A percentile compares a stretch with the other conserved stretches of the same genome.
Conservation (phyloP, 192 early-diverging fungal genomes). For the Mortierella alpina region DNA sequence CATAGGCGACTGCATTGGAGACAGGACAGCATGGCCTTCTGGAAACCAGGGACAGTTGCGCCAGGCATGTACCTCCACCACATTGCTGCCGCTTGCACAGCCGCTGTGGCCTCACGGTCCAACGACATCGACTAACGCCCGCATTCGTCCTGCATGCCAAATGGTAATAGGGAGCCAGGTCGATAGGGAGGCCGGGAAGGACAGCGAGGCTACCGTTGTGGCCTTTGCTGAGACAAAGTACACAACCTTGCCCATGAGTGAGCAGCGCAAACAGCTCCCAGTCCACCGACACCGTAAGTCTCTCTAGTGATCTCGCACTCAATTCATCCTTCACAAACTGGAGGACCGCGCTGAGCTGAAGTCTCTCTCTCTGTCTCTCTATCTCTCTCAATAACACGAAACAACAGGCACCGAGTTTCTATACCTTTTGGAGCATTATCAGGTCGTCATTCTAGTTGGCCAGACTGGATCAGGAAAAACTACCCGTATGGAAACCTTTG, state of each 20-base stretch:
- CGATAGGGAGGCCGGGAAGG: slow-evolving; percentile 72
- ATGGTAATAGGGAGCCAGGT: slow-evolving; percentile 65
- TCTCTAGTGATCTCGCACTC: not conserved
- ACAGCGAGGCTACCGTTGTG: slow-evolving; percentile 60
- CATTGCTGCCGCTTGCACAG: not conserved
- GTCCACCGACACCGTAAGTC: slow-evolving; percentile 85
- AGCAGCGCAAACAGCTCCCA: slow-evolving; percentile 87
- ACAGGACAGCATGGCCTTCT: slow-evolving; percentile 59
- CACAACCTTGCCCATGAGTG: slow-evolving; percentile 77
- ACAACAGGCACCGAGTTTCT: slow-evolving; percentile 64
- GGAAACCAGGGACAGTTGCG: slow-evolving; percentile 71
- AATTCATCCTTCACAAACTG: not conserved
- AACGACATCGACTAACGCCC: not conserved
- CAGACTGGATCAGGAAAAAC: slow-evolving; percentile 87
- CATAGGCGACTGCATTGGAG: not conserved
- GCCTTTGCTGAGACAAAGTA: slow-evolving; percentile 57
- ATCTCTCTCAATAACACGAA: not conserved
- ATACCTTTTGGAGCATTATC: slow-evolving; percentile 74
- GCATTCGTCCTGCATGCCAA: not conserved
- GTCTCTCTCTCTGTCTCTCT: not conserved
- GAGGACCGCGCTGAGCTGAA: not conserved
- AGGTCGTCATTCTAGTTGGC: slow-evolving; percentile 79
- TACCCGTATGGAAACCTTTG: slow-evolving; percentile 67
- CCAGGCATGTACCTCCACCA: slow-evolving; percentile 53
- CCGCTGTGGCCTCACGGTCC: not conserved